These are phyloP conservation scores for Fusarium nodosum DNA, from an alignment of 2,329 filamentous ascomycete species.

Conservation along the genomic window DNA sequence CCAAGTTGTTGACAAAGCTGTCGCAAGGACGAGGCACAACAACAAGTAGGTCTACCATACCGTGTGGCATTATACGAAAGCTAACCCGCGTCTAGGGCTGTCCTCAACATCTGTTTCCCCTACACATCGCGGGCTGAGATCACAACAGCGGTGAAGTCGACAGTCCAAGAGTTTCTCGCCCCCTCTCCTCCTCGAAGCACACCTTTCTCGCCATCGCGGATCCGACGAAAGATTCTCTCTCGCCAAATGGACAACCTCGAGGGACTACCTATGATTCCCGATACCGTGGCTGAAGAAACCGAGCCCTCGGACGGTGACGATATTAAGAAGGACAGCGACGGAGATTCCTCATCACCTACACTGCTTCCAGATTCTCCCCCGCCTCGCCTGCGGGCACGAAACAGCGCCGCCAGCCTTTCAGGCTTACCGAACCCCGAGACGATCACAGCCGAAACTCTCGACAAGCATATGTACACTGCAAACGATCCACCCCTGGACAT, in stretches of 20 bases:
- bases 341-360: slow-evolving; percentile 72
- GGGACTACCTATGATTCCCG: slow-evolving; percentile 63
- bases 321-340: slow-evolving; percentile 61
- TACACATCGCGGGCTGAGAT: slow-evolving; percentile 98
- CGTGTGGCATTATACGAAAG: neutral
- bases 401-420: slow-evolving; percentile 54
- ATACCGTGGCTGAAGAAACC: slow-evolving; percentile 61
- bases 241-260: slow-evolving; percentile 68
- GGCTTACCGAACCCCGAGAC: slow-evolving; percentile 80
- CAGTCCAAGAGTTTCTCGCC: slow-evolving; percentile 86
- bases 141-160: slow-evolving; percentile 87
- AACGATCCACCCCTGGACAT: slow-evolving; percentile 90
- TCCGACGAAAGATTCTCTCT: slow-evolving; percentile 85
- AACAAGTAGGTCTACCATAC: slow-evolving; percentile 69
- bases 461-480: slow-evolving; percentile 88
- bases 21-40: slow-evolving; percentile 89
- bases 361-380: slow-evolving; percentile 67
- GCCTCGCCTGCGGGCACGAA: slow-evolving; percentile 53
- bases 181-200: slow-evolving; percentile 75
- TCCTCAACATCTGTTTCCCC: slow-evolving; percentile 95
- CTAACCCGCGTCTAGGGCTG: slow-evolving; percentile 57
- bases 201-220: slow-evolving; percentile 88
- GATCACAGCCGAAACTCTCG: slow-evolving; percentile 86
- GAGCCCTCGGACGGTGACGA: slow-evolving; percentile 61
- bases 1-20: slow-evolving; percentile 87